Evolutionary conservation across 257 asterid genomes (phyloP).

Genomic region (Solanum medicagineum): DNA sequence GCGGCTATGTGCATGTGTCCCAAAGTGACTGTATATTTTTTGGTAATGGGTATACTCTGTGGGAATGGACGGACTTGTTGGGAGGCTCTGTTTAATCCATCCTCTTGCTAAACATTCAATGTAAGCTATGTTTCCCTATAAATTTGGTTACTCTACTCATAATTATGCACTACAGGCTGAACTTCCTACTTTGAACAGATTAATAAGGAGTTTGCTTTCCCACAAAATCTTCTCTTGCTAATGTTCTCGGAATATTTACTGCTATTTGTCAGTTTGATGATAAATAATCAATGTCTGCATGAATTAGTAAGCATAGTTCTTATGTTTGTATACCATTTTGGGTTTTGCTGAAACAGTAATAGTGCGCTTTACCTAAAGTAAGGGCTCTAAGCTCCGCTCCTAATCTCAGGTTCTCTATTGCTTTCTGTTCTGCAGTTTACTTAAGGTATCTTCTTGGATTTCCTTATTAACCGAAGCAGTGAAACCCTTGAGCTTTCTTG

Average conservation of each 20-base stretch:
- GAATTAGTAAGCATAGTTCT: not conserved
- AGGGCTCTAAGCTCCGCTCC: not conserved
- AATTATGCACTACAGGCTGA: not conserved
- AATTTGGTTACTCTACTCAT: not conserved
- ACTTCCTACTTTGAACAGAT: not conserved
- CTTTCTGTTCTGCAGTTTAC: not conserved
- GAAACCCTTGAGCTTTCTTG: not conserved
- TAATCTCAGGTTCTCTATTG: not conserved
- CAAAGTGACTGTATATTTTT: no score
- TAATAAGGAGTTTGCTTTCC: not conserved
- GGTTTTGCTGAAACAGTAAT: not conserved
- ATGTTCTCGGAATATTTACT: not conserved
- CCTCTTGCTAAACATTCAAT: not conserved
- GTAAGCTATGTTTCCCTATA: not conserved
- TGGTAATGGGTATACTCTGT: no score
- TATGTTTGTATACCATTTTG: not conserved
- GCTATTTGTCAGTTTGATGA: not conserved
- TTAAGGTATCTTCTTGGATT: not conserved
- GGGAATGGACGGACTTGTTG: not conserved
- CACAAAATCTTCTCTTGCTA: not conserved
- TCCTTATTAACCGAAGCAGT: not conserved
- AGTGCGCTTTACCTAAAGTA: not conserved
- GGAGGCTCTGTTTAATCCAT: not conserved
- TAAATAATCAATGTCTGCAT: not conserved
- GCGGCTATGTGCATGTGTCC: no score